These are phyloP conservation scores for Phytophthora foliorum DNA, from an alignment of 352 stramenopile genomes.

Conservation along the genomic window DNA sequence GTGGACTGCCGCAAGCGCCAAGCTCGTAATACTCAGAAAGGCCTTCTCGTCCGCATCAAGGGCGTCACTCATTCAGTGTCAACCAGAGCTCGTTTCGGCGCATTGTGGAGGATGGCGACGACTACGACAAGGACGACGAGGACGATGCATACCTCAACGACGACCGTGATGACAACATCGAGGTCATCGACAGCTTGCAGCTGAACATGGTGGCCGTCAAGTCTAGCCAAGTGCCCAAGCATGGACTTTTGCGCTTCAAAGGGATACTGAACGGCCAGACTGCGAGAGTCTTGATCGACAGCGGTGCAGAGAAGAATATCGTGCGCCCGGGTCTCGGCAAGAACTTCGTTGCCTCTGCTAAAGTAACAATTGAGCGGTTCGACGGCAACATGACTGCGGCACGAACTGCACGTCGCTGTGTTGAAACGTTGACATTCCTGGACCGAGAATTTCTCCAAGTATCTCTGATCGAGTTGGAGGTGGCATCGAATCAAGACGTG, in stretches of 20 bases:
- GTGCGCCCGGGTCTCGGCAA: background rate
- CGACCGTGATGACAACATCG: background rate
- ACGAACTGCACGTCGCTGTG: too few species aligned
- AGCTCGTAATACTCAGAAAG: background rate
- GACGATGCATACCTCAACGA: background rate
- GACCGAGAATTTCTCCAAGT: too few species aligned
- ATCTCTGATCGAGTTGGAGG: too few species aligned
- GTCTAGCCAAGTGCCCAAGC: background rate
- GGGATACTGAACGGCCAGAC: slow-evolving; percentile 4
- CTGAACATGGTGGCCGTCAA: background rate
- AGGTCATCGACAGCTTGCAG: background rate
- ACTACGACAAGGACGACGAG: background rate
- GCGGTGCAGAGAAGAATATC: slow-evolving; percentile 11
- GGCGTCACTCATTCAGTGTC: background rate
- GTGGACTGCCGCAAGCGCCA: background rate
- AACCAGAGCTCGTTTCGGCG: slow-evolving; percentile 1
- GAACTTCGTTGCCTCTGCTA: too few species aligned
- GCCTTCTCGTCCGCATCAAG: background rate
- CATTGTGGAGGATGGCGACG: background rate
- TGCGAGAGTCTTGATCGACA: slow-evolving; percentile 12
- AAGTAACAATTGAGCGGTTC: too few species aligned
- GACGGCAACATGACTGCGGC: too few species aligned
- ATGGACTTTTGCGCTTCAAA: slow-evolving; percentile 3
- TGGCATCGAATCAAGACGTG: too few species aligned
- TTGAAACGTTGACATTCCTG: too few species aligned